A percentile compares a stretch with the other conserved stretches of the same genome.
Evolutionary conservation across 441 rosid species (phyloP).

Genomic region (Populus trichocarpa): DNA sequence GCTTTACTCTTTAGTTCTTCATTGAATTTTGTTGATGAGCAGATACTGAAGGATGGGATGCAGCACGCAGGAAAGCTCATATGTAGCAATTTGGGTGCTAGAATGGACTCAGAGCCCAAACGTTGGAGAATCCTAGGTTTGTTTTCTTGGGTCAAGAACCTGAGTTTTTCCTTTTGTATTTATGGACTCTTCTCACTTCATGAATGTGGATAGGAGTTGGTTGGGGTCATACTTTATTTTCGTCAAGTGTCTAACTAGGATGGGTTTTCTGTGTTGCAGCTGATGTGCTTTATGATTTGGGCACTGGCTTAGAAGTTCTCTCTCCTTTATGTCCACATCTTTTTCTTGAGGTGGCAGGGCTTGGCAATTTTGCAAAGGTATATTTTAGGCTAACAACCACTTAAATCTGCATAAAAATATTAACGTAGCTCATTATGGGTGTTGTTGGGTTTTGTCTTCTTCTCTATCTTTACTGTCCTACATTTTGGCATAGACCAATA

Average conservation of each 20-base stretch:
- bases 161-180: neutral
- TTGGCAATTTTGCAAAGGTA: constrained; percentile 95
- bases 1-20: constrained; percentile 1
- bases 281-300: constrained; percentile 88
- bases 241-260: constrained; percentile 19
- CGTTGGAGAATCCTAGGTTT: constrained; percentile 91
- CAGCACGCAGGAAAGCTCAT: constrained; percentile 91
- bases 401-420: neutral
- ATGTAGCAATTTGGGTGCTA: constrained; percentile 92
- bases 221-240: neutral
- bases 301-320: constrained; percentile 86
- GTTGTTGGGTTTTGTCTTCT: neutral
- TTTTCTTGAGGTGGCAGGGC: constrained; percentile 95
- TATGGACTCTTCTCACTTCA: constrained; percentile 1
- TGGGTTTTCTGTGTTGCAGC: constrained; percentile 45
- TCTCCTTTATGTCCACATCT: constrained; percentile 88
- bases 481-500: neutral
- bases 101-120: constrained; percentile 98
- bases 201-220: constrained; percentile 1
- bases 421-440: neutral
- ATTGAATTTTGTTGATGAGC: constrained; percentile 19
- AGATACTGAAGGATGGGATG: constrained; percentile 97
- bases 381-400: neutral
- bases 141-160: constrained; percentile 7
- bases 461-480: neutral